Evolutionary conservation across 1,139 yeast genomes (phyloP).

Genomic region (Pichia inconspicua): DNA sequence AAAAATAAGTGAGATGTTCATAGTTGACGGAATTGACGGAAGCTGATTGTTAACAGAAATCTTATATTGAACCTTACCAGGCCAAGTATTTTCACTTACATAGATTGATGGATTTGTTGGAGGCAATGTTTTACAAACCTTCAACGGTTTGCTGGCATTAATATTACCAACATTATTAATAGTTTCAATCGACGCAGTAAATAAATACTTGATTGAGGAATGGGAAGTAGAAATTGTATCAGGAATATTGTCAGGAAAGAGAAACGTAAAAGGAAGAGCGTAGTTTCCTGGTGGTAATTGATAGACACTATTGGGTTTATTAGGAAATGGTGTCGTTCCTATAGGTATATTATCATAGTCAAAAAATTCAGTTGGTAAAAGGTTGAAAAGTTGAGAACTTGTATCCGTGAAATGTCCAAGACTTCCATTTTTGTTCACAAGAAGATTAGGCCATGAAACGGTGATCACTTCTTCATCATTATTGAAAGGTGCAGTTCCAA

Average conservation of each 20-base stretch:
- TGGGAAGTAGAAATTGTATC: constrained; percentile 62
- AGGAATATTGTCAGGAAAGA: constrained; percentile 51
- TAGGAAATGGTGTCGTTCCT: constrained; percentile 33
- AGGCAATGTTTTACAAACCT: not conserved
- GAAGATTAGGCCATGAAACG: constrained; percentile 4
- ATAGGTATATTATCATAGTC: constrained; percentile 10
- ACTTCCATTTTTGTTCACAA: constrained; percentile 10
- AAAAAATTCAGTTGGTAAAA: not conserved
- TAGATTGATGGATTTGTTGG: not conserved
- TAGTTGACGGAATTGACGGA: constrained; percentile 50
- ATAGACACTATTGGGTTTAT: constrained; percentile 10
- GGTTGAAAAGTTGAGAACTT: not conserved
- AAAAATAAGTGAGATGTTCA: constrained; percentile 45
- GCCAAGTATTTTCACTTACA: constrained; percentile 52
- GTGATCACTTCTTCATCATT: constrained; percentile 3
- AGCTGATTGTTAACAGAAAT: constrained; percentile 51
- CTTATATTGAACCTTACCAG: constrained; percentile 56
- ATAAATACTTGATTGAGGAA: constrained; percentile 48
- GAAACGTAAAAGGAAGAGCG: constrained; percentile 51
- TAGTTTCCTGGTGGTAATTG: constrained; percentile 60
- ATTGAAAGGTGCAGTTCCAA: constrained; percentile 6
- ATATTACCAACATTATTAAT: not conserved
- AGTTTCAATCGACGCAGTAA: constrained; percentile 34
- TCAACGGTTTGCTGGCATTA: not conserved
- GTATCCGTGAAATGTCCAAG: constrained; percentile 2